These are phyloP conservation scores for Trichosporon sp. DNA, from an alignment of 1,284 basidiomycete genomes.

Conservation along the genomic window DNA sequence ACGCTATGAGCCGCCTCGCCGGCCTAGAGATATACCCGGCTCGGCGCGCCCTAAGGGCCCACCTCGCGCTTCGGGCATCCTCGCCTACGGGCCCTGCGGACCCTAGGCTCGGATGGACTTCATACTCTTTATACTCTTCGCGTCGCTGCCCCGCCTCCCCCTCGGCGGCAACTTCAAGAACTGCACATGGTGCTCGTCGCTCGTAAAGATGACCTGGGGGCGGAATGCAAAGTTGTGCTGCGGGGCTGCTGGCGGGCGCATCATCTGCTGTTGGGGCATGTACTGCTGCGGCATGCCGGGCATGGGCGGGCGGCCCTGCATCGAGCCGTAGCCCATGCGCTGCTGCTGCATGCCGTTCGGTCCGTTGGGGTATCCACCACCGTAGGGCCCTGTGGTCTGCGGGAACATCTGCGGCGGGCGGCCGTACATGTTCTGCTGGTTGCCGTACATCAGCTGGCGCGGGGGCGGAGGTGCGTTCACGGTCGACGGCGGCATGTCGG, in stretches of 20 bases:
- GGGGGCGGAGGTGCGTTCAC: conserved; percentile 47
- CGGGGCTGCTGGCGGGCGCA: conserved; percentile 8
- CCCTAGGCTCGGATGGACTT: conserved; percentile 70
- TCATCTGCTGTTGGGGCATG: conserved; percentile 25
- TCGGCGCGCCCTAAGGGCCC: background rate
- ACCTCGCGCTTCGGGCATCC: conserved; percentile 43
- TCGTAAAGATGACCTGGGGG: conserved; percentile 54
- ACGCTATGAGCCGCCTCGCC: background rate
- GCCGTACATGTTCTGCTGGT: conserved; percentile 11
- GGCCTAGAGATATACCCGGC: background rate
- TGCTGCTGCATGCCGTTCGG: conserved; percentile 9
- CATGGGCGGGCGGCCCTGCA: conserved; percentile 24
- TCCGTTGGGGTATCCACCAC: conserved; percentile 3
- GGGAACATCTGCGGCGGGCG: conserved; percentile 19
- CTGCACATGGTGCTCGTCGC: conserved; percentile 56
- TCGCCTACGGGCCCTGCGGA: conserved; percentile 67
- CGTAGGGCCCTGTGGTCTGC: background rate
- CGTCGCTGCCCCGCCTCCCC: conserved; percentile 11
- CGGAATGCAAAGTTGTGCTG: conserved; percentile 38
- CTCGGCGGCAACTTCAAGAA: conserved; percentile 52
- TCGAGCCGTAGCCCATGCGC: conserved; percentile 22
- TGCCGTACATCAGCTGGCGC: conserved; percentile 45
- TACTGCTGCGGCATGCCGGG: conserved; percentile 18
- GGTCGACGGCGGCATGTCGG: conserved; percentile 83
- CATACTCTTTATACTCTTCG: conserved; percentile 19